A percentile compares a stretch with the other conserved stretches of the same genome.
Conservation (phyloP, 1,284 basidiomycete species). For the Ustilago loliicola region DNA sequence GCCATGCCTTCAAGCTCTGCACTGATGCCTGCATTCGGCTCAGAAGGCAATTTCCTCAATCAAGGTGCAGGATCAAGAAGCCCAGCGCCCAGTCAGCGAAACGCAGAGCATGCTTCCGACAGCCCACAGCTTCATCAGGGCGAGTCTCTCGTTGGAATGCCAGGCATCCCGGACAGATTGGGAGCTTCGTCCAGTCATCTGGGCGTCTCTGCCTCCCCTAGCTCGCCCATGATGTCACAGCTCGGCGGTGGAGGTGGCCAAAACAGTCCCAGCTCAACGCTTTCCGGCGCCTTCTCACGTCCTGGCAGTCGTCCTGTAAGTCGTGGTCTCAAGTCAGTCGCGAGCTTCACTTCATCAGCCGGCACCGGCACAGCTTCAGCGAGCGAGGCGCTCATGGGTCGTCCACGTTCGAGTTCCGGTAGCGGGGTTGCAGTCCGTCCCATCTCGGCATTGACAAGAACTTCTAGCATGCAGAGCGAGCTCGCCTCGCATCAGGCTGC, state of each 20-base stretch:
- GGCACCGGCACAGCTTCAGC: slow-evolving; percentile 33
- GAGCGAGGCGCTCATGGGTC: slow-evolving; percentile 21
- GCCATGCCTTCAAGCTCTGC: slow-evolving; percentile 17
- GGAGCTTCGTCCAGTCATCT: slow-evolving; percentile 30
- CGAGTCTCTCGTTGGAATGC: slow-evolving; percentile 28
- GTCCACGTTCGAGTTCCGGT: slow-evolving; percentile 45
- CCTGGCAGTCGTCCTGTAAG: slow-evolving; percentile 52
- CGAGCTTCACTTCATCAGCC: slow-evolving; percentile 53
- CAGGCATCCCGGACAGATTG: slow-evolving; percentile 26
- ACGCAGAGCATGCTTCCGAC: slow-evolving; percentile 4
- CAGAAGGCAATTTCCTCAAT: slow-evolving; percentile 26
- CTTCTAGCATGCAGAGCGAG: slow-evolving; percentile 51
- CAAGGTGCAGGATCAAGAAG: neutral
- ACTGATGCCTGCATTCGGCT: slow-evolving; percentile 51
- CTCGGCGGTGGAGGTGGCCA: slow-evolving; percentile 32
- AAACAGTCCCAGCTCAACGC: slow-evolving; percentile 51
- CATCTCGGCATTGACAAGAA: slow-evolving; percentile 39
- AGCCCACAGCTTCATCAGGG: slow-evolving; percentile 16
- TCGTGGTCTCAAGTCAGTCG: slow-evolving; percentile 54
- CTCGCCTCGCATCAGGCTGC: slow-evolving; percentile 24
- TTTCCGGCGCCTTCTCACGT: slow-evolving; percentile 54
- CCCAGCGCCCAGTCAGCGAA: slow-evolving; percentile 1
- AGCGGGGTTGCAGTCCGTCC: slow-evolving; percentile 27
- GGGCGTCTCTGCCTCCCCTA: slow-evolving; percentile 36
- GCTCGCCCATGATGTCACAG: slow-evolving; percentile 40